Percentiles rank a stretch among this genome's conserved stretches.
Evolutionary conservation across 2,329 filamentous ascomycete species (phyloP).

Genomic region (Lachnellula suecica): DNA sequence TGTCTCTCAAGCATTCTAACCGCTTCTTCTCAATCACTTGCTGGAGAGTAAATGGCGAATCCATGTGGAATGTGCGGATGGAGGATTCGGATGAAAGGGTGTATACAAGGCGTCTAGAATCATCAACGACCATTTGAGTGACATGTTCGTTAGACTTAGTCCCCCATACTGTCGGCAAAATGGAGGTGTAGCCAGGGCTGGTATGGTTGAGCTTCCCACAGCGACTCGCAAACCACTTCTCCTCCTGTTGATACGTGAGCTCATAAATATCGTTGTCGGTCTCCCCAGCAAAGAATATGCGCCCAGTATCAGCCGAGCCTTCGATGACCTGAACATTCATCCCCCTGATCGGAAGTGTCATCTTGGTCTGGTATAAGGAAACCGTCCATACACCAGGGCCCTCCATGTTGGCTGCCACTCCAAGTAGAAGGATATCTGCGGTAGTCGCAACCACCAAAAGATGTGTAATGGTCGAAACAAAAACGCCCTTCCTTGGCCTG

Average conservation of each 20-base stretch:
- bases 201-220: slow-evolving; percentile 90
- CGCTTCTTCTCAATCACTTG: slow-evolving; percentile 63
- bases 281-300: slow-evolving; percentile 88
- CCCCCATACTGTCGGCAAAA: slow-evolving; percentile 56
- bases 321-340: slow-evolving; percentile 76
- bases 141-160: slow-evolving; percentile 62
- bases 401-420: slow-evolving; percentile 67
- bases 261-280: slow-evolving; percentile 88
- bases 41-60: slow-evolving; percentile 58
- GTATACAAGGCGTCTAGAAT: slow-evolving; percentile 85
- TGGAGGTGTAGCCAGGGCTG: slow-evolving; percentile 66
- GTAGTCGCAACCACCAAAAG: slow-evolving; percentile 87
- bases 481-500: slow-evolving; percentile 81
- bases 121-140: slow-evolving; percentile 80
- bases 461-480: slow-evolving; percentile 81
- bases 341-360: slow-evolving; percentile 75
- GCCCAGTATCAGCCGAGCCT: slow-evolving; percentile 74
- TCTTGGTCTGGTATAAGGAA: slow-evolving; percentile 82
- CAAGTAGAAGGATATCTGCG: slow-evolving; percentile 82
- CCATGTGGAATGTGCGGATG: slow-evolving; percentile 89
- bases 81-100: slow-evolving; percentile 85
- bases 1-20: slow-evolving; percentile 65
- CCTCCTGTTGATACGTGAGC: slow-evolving; percentile 93
- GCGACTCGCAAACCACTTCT: slow-evolving; percentile 90
- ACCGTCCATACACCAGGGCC: slow-evolving; percentile 71